phyloP scores from a whole-genome alignment of 352 stramenopile species.

The Pythium apleroticum region DNA sequence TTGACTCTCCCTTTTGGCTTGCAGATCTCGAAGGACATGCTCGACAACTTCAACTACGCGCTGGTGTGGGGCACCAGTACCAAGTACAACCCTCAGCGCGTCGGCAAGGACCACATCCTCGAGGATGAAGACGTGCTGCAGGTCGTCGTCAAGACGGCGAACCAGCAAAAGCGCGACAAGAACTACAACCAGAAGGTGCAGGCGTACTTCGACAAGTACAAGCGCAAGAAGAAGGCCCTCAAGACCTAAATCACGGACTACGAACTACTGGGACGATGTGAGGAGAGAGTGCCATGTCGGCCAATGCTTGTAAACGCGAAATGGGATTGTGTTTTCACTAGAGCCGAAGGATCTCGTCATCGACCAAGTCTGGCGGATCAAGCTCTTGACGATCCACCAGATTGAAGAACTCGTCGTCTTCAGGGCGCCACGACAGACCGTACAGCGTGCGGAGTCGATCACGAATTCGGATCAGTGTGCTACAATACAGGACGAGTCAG shows the following conservation, averaged over 20 bases:
- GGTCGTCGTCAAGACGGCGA: constrained; percentile 98
- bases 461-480: constrained; percentile 60
- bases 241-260: constrained; percentile 79
- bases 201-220: constrained; percentile 96
- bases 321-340: constrained; percentile 7
- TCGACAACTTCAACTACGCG: constrained; percentile 97
- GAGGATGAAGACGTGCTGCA: constrained; percentile 98
- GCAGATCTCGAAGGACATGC: constrained; percentile 90
- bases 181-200: constrained; percentile 97
- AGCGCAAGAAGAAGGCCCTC: constrained; percentile 94
- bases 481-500: constrained; percentile 14
- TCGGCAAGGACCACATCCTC: constrained; percentile 94
- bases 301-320: constrained; percentile 12
- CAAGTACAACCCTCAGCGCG: constrained; percentile 97
- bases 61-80: constrained; percentile 98
- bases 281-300: too few species aligned
- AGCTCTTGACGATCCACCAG: constrained; percentile 24
- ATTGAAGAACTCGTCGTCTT: constrained; percentile 52
- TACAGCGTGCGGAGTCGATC: constrained; percentile 60
- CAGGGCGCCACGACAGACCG: constrained; percentile 42
- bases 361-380: constrained; percentile 15
- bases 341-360: constrained; percentile 15
- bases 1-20: neutral
- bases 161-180: constrained; percentile 98
- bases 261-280: too few species aligned